phyloP scores from a whole-genome alignment of 148 eudicot species.

The Rhododendron williamsianum region DNA sequence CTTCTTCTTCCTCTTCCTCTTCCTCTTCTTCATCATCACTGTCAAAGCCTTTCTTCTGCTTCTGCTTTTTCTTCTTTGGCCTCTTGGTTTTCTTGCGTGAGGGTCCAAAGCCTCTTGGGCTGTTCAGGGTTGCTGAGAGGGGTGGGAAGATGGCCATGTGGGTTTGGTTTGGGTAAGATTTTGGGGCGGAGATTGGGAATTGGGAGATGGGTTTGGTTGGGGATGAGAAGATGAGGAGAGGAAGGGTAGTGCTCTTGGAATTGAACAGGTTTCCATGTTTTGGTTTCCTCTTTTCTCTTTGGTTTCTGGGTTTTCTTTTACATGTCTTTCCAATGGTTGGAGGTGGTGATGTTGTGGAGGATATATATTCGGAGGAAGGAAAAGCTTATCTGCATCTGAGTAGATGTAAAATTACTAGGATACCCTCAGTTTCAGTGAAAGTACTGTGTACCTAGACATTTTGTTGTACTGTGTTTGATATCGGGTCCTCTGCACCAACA shows the following conservation, averaged over 20 bases:
- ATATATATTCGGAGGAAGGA: not conserved
- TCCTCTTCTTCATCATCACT: slow-evolving; percentile 31
- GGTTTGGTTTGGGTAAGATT: slow-evolving; percentile 5
- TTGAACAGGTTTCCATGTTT: slow-evolving; percentile 28
- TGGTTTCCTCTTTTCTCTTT: not conserved
- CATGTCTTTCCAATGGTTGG: slow-evolving; percentile 28
- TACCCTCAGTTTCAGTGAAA: slow-evolving; percentile 15
- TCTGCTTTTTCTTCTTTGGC: slow-evolving; percentile 40
- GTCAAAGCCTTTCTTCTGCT: slow-evolving; percentile 23
- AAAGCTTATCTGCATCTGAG: slow-evolving; percentile 22
- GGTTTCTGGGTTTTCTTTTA: not conserved
- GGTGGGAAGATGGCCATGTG: slow-evolving; percentile 16
- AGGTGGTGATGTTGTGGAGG: not conserved
- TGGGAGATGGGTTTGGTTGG: slow-evolving; percentile 24
- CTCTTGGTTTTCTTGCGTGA: slow-evolving; percentile 42
- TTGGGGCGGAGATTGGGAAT: slow-evolving; percentile 21
- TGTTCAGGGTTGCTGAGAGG: slow-evolving; percentile 50
- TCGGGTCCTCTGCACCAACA: not conserved
- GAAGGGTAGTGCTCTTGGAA: slow-evolving; percentile 19
- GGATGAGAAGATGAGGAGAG: slow-evolving; percentile 12
- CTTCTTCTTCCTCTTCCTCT: slow-evolving; percentile 36
- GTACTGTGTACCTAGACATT: too few relatives aligned
- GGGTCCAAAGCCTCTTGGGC: slow-evolving; percentile 70
- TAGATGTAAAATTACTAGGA: slow-evolving; percentile 12
- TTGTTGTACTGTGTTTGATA: too few relatives aligned